These are phyloP conservation scores for Stentor roeselii DNA, from an alignment of 73 alveolate genomes.

Conservation along the genomic window DNA sequence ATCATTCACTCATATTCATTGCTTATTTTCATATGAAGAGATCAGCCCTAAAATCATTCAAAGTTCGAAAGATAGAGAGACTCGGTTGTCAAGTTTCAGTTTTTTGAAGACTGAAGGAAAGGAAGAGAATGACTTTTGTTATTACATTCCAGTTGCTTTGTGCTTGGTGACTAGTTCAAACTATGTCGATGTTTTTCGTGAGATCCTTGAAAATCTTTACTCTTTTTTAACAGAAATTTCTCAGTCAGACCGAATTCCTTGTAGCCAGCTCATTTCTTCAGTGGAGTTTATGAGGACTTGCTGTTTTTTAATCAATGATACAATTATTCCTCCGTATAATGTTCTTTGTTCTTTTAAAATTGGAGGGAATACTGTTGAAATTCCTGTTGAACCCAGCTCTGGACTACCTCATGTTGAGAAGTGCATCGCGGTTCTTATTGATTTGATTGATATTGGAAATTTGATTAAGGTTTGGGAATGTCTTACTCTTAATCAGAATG, in stretches of 20 bases:
- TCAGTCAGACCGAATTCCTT: background rate
- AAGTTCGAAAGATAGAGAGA: background rate
- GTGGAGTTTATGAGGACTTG: slow-evolving; percentile 4
- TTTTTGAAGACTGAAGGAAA: background rate
- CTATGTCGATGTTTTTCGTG: slow-evolving; percentile 15
- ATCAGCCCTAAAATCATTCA: background rate
- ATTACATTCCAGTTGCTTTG: slow-evolving; percentile 14
- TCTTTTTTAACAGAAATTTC: background rate
- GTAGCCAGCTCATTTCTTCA: background rate
- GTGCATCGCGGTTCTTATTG: slow-evolving; percentile 16
- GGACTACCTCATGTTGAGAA: background rate
- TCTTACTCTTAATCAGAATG: background rate
- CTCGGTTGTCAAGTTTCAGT: background rate
- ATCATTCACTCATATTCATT: slow-evolving; percentile 1
- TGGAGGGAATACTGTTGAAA: background rate
- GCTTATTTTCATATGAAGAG: background rate
- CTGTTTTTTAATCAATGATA: slow-evolving; percentile 13
- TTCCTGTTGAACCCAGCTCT: background rate
- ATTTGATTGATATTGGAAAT: slow-evolving; percentile 15
- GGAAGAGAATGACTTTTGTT: background rate
- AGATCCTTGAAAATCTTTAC: background rate
- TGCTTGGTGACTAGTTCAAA: slow-evolving; percentile 1
- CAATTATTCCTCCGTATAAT: background rate
- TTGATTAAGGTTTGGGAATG: slow-evolving; percentile 8
- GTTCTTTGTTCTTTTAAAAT: background rate